Evolutionary conservation across 106 monocot genomes (phyloP).

Genomic region (Acorus gramineus): DNA sequence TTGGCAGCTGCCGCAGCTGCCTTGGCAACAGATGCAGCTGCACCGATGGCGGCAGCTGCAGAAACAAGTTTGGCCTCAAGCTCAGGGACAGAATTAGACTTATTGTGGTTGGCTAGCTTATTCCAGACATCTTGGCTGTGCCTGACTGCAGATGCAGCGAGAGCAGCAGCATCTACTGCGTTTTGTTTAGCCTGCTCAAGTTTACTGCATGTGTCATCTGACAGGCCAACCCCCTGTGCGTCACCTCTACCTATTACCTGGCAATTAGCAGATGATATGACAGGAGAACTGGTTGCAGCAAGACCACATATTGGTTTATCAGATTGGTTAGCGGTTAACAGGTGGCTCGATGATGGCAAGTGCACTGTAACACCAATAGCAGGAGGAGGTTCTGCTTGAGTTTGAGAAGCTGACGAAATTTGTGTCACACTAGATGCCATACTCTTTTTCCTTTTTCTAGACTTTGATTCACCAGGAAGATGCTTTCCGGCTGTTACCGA

Average conservation of each 20-base stretch:
- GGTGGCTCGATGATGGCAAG: slow-evolving; percentile 6
- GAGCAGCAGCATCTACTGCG: slow-evolving; percentile 76
- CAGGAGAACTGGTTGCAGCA: slow-evolving; percentile 14
- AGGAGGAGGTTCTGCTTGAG: slow-evolving; percentile 16
- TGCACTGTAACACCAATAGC: slow-evolving; percentile 11
- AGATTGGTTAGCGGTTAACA: slow-evolving; percentile 17
- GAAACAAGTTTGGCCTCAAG: slow-evolving; percentile 69
- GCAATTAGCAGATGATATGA: slow-evolving; percentile 25
- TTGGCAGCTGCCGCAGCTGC: slow-evolving; percentile 91
- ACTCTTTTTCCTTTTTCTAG: slow-evolving; percentile 62
- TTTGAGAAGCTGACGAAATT: slow-evolving; percentile 23
- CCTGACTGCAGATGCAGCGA: slow-evolving; percentile 56
- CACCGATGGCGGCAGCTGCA: slow-evolving; percentile 71
- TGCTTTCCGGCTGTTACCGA: slow-evolving; percentile 18
- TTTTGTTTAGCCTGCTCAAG: slow-evolving; percentile 68
- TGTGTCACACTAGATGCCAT: slow-evolving; percentile 10
- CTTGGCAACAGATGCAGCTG: slow-evolving; percentile 84
- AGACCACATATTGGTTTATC: slow-evolving; percentile 13
- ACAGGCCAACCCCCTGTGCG: slow-evolving; percentile 32
- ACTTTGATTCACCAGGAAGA: slow-evolving; percentile 26
- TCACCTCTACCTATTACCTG: slow-evolving; percentile 19
- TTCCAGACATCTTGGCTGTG: slow-evolving; percentile 72
- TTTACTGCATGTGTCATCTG: slow-evolving; percentile 51
- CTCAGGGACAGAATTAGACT: slow-evolving; percentile 45
- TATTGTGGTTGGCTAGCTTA: slow-evolving; percentile 38